Evolutionary conservation across 2,329 filamentous ascomycete genomes (phyloP).

Genomic region (Scorias spongiosa): DNA sequence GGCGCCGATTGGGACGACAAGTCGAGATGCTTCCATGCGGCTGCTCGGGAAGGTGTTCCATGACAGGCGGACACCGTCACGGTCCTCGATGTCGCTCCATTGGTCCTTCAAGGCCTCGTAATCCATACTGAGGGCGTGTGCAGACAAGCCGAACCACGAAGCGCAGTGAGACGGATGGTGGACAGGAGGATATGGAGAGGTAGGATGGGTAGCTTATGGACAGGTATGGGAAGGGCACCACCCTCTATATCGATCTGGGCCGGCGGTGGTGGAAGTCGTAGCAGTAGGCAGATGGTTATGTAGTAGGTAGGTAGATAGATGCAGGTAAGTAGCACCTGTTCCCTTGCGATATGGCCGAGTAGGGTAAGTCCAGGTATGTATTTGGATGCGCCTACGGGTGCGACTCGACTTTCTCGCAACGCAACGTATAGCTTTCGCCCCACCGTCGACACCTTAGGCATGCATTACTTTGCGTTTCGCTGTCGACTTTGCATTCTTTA

Average conservation of each 20-base stretch:
- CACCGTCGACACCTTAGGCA: not conserved
- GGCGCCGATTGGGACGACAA: constrained; percentile 73
- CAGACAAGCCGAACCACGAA: not conserved
- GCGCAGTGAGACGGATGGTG: not conserved
- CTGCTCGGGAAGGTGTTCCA: constrained; percentile 99
- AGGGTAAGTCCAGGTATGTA: too few species aligned
- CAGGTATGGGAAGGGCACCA: too few species aligned
- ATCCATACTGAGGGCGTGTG: constrained; percentile 48
- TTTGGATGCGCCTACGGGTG: not conserved
- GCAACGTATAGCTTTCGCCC: not conserved
- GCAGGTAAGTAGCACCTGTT: too few species aligned
- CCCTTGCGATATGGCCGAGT: too few species aligned
- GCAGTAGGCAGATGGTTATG: too few species aligned
- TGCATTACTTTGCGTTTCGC: not conserved
- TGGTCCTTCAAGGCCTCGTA: constrained; percentile 88
- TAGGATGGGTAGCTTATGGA: not conserved
- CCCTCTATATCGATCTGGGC: too few species aligned
- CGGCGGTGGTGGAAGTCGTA: too few species aligned
- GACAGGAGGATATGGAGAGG: not conserved
- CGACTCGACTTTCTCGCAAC: not conserved
- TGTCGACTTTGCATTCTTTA: not conserved
- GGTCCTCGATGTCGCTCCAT: constrained; percentile 92
- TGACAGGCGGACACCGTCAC: constrained; percentile 86
- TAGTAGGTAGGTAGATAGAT: too few species aligned
- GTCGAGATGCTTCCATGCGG: constrained; percentile 53